Conservation (phyloP, 306 rosid species). For the Vicia faba region DNA sequence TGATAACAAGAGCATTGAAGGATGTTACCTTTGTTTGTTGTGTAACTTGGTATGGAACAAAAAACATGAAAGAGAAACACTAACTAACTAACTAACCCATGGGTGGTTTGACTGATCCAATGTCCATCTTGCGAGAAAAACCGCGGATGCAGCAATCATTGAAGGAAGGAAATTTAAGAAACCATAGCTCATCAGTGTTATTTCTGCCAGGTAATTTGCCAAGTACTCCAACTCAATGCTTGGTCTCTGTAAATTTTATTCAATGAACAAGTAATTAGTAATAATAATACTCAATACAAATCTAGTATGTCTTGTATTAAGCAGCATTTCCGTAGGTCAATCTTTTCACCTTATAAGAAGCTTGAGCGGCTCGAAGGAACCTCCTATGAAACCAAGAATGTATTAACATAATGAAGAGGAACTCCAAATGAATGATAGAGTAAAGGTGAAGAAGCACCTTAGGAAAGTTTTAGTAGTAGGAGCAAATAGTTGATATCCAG, state of each 20-base stretch:
- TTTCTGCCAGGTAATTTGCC: slow-evolving; percentile 84
- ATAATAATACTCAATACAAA: slow-evolving; percentile 20
- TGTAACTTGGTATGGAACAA: not conserved
- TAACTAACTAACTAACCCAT: slow-evolving; percentile 70
- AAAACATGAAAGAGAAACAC: slow-evolving; percentile 39
- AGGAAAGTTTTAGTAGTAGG: slow-evolving; percentile 88
- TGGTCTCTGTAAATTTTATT: slow-evolving; percentile 57
- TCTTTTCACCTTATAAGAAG: slow-evolving; percentile 67
- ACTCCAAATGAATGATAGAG: not conserved
- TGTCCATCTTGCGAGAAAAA: slow-evolving; percentile 91
- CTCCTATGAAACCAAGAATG: slow-evolving; percentile 63
- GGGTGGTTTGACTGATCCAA: slow-evolving; percentile 80
- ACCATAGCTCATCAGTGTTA: slow-evolving; percentile 68
- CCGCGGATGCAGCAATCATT: slow-evolving; percentile 84
- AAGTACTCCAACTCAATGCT: slow-evolving; percentile 83
- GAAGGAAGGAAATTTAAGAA: slow-evolving; percentile 84
- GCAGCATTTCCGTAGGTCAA: slow-evolving; percentile 27
- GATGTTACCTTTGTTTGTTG: slow-evolving; percentile 5
- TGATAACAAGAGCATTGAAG: not conserved
- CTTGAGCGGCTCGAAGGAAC: slow-evolving; percentile 90
- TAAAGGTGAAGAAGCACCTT: slow-evolving; percentile 52
- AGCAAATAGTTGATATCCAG: slow-evolving; percentile 71
- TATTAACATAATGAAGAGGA: slow-evolving; percentile 22
- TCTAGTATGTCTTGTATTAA: slow-evolving; percentile 30
- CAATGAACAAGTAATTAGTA: slow-evolving; percentile 33